Base-by-base conservation (phyloP, 164 flowering plant species). In the Piper longum region DNA sequence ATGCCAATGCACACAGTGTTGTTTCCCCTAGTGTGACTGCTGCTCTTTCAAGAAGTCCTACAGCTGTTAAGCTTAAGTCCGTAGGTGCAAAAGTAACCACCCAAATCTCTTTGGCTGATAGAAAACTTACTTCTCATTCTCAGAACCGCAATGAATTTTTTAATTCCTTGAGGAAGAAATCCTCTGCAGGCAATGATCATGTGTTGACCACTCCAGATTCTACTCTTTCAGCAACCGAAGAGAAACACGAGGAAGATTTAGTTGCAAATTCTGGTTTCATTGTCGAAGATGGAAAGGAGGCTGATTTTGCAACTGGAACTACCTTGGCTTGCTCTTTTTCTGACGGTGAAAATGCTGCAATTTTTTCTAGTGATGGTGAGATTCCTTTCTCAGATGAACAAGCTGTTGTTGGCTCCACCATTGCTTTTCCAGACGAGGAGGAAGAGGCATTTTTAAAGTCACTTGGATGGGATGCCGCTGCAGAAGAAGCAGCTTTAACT, bases 381-480 rank as follows among this genome's bases (percentile, higher is more conserved):
- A 68, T 57, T 52, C 64, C 64, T 52, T 39, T 66, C 69, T 69
- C 66, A 57, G 60, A 11, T 56, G 56, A 68, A 63, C 59, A 62
- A 57, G 54, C 9, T 48, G 12, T 48, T 48, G 3, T 48, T 48
- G 59, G 57, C 58, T 59, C 62, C 72, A 74, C 61, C 42, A 68
- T 66, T 60, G 70, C 76, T 43, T 65, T 60, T 72, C 73, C 84
- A 8, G 81, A 81, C 62, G 95, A 88, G 61, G 88, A 87, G 70
- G 98, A 92, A 76, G 79, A 71, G 57, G 81, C 79, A 5, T 92
- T 92, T 63, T 85, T 92, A 63, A 82, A 85, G 41, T 87, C 93
- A 11, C 91, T 92, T 76, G 98, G 98, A 14, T 92, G 98, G 98
- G 87, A 86, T 7, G 91, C 86, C 75, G 79, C 76, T 54, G 86